phyloP scores from a whole-genome alignment of 2,329 filamentous ascomycete genomes.

The Colletotrichum graminicola region DNA sequence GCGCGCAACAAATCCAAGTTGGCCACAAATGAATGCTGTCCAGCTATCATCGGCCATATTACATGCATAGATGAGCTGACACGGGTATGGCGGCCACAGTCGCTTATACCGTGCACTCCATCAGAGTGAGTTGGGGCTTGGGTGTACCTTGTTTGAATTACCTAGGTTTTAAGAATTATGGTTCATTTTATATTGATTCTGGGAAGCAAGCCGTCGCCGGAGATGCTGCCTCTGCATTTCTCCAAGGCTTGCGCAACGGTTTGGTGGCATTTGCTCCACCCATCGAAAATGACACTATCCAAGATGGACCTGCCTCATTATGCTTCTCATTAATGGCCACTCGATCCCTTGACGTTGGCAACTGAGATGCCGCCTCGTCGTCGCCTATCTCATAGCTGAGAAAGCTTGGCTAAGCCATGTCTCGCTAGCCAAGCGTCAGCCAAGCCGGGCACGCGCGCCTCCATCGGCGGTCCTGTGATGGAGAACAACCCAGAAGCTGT shows the following conservation, averaged over 20 bases:
- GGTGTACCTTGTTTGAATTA: not conserved
- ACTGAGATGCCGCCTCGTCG: not conserved
- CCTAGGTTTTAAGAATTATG: too few relatives aligned
- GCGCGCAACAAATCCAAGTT: constrained; percentile 10
- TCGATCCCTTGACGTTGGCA: not conserved
- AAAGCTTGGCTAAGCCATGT: constrained; percentile 16
- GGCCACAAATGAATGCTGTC: not conserved
- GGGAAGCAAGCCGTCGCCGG: not conserved
- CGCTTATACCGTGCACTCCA: not conserved
- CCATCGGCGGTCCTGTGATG: not conserved
- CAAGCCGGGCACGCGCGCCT: constrained; percentile 21
- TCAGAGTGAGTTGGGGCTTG: not conserved
- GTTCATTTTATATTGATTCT: not conserved
- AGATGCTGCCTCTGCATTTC: not conserved
- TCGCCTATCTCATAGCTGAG: constrained; percentile 18
- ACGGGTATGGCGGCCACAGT: not conserved
- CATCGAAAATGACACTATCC: not conserved
- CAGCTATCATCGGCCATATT: not conserved
- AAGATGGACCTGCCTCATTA: too few relatives aligned
- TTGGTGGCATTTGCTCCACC: not conserved
- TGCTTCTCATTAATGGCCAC: not conserved
- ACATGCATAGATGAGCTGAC: not conserved
- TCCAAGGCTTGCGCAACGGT: not conserved
- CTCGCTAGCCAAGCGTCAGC: constrained; percentile 19
- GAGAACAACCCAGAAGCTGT: not conserved